Percentiles rank a stretch among this genome's conserved stretches.
These are phyloP conservation scores for Ascosphaera aggregata DNA, from an alignment of 2,329 filamentous ascomycete genomes.

Conservation along the genomic window DNA sequence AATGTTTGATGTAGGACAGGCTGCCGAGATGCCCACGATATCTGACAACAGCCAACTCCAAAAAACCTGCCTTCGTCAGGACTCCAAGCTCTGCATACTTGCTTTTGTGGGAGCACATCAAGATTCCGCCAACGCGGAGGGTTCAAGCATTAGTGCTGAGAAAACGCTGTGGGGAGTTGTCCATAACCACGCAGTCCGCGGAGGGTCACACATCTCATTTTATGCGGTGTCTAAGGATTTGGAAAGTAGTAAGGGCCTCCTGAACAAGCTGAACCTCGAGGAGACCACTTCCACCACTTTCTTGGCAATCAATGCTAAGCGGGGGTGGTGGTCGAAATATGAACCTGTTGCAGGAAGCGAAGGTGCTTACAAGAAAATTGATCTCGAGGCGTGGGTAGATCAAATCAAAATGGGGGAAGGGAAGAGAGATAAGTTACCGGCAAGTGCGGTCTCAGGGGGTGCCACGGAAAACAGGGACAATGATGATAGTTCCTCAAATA, in stretches of 20 bases:
- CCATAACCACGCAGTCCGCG: slow-evolving; percentile 45
- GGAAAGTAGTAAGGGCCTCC: slow-evolving; percentile 29
- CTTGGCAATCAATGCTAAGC: slow-evolving; percentile 63
- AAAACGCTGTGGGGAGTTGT: not conserved
- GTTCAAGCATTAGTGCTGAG: slow-evolving; percentile 4
- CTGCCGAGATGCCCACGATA: slow-evolving; percentile 1
- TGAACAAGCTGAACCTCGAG: slow-evolving; percentile 37
- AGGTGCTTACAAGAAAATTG: slow-evolving; percentile 28
- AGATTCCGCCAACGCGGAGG: slow-evolving; percentile 23
- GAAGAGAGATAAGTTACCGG: slow-evolving; percentile 50
- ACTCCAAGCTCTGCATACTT: slow-evolving; percentile 64
- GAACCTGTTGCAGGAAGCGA: slow-evolving; percentile 20
- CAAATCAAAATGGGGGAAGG: slow-evolving; percentile 77
- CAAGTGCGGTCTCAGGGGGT: slow-evolving; percentile 28
- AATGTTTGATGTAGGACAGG: slow-evolving; percentile 9
- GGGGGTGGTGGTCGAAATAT: slow-evolving; percentile 67
- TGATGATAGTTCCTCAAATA: too few relatives aligned
- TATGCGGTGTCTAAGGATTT: slow-evolving; percentile 47
- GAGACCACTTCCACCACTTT: slow-evolving; percentile 37
- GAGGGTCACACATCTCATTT: slow-evolving; percentile 58
- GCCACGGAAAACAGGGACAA: slow-evolving; percentile 11
- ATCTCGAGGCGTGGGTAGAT: slow-evolving; percentile 71
- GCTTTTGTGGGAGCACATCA: slow-evolving; percentile 39
- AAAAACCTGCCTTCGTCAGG: slow-evolving; percentile 44
- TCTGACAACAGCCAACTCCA: not conserved